These are phyloP conservation scores for Nevesoporus exiguus DNA, from an alignment of 768 basidiomycete genomes.

Conservation along the genomic window DNA sequence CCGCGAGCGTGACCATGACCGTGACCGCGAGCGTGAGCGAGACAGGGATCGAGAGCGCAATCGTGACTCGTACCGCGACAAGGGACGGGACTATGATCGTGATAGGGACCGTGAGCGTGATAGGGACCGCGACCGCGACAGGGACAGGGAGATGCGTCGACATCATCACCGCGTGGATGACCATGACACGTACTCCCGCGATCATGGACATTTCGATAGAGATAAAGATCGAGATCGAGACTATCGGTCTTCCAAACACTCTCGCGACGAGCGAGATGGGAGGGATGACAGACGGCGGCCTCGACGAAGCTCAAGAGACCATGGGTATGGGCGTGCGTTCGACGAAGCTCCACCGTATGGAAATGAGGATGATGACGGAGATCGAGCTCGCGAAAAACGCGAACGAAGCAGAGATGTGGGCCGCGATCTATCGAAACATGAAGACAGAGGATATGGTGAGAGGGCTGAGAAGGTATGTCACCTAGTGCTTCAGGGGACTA, in stretches of 20 bases:
- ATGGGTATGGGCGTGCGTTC: slow-evolving; percentile 41
- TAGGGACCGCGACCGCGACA: slow-evolving; percentile 43
- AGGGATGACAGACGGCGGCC: slow-evolving; percentile 48
- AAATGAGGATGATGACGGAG: slow-evolving; percentile 39
- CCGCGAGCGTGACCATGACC: slow-evolving; percentile 3
- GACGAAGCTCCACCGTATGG: slow-evolving; percentile 43
- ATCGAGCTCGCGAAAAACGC: slow-evolving; percentile 35
- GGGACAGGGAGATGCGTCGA: slow-evolving; percentile 39
- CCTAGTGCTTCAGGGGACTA: neutral
- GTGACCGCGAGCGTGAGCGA: slow-evolving; percentile 12
- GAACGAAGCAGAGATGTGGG: slow-evolving; percentile 46
- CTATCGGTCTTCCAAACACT: slow-evolving; percentile 42
- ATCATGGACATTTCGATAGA: slow-evolving; percentile 32
- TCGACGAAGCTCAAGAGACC: slow-evolving; percentile 39
- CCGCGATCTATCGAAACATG: slow-evolving; percentile 35
- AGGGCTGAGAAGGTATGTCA: slow-evolving; percentile 62
- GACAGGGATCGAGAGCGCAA: slow-evolving; percentile 28
- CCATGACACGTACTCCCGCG: slow-evolving; percentile 30
- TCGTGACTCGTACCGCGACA: slow-evolving; percentile 29
- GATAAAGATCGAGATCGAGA: slow-evolving; percentile 42
- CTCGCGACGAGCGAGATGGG: slow-evolving; percentile 55
- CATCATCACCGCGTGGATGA: slow-evolving; percentile 37
- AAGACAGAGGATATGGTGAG: slow-evolving; percentile 49
- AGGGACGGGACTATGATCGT: slow-evolving; percentile 36
- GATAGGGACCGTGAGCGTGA: slow-evolving; percentile 42